phyloP scores from a whole-genome alignment of 2,329 filamentous ascomycete species.

The Ophiostoma pallidulum region DNA sequence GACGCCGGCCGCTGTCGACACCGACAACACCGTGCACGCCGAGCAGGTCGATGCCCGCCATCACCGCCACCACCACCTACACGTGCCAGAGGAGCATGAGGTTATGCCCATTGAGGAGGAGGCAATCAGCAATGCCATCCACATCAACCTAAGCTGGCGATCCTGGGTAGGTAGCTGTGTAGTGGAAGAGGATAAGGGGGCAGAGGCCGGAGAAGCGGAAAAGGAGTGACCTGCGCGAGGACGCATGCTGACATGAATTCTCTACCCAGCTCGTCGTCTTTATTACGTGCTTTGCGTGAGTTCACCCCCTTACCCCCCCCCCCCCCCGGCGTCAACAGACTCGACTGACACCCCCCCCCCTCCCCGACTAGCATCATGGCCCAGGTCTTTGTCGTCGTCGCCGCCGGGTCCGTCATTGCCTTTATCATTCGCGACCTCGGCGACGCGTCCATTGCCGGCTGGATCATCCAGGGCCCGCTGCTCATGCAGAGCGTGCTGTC shows the following conservation, averaged over 20 bases:
- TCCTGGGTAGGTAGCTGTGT: slow-evolving; percentile 40
- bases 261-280: slow-evolving; percentile 28
- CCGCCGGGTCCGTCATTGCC: slow-evolving; percentile 45
- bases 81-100: slow-evolving; percentile 9
- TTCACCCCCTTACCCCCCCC: slow-evolving; percentile 4
- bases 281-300: slow-evolving; percentile 40
- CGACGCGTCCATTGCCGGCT: slow-evolving; percentile 39
- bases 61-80: background rate
- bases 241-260: slow-evolving; percentile 8
- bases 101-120: slow-evolving; percentile 21
- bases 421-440: slow-evolving; percentile 47
- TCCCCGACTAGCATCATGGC: slow-evolving; percentile 43
- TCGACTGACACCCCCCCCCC: background rate
- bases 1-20: background rate
- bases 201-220: no score
- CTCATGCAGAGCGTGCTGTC: slow-evolving; percentile 49
- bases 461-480: slow-evolving; percentile 48
- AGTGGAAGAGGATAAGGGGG: no score
- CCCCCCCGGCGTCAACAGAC: background rate
- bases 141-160: slow-evolving; percentile 43
- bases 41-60: background rate
- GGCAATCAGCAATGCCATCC: slow-evolving; percentile 25
- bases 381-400: slow-evolving; percentile 46
- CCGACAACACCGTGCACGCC: background rate
- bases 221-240: no score